Evolutionary conservation across 257 asterid species (phyloP), one percentile per base, ranked within the genome.

Genomic region (Verbena officinalis): DNA sequence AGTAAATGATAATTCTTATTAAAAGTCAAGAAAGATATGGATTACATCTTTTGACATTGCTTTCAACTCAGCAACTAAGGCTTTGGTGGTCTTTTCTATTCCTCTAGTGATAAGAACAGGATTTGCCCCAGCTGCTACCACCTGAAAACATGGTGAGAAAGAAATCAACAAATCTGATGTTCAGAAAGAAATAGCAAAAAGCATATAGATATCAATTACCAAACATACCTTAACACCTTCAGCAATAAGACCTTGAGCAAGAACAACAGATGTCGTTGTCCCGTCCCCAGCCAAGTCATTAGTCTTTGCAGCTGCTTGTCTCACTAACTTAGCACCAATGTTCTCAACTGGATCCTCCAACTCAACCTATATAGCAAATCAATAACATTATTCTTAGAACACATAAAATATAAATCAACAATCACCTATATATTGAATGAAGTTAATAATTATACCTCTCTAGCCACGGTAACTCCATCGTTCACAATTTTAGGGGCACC

Each of bases 221-320:
- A 42, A 24, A n/a, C 61, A 63, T 55, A 85, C 97, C 96, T 94
- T 90, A 50, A 94, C 97, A 83, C 99, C 99, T 79, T 94, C 99
- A 38, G 96, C 84, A 64, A 94, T 86, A 46, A 94, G 90, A 49
- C 99, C 99, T 70, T 94, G 99, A 22, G 96, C 99, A 69, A 90
- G 96, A 73, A 94, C 99, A 49, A 94, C 97, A 50, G 99, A 90
- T 57, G 99, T 94, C 15, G 99, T 94, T 17, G 96, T 88, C 38
- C 99, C 99, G 80, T 94, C 99, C 17, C 97, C 99, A 67, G 99
- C 99, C 73, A 94, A 75, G 79, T 94, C 99, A 65, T 94, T 94
- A 66, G 99, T 94, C 81, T 90, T 94, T 15, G 99, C 89, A 64
- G 97, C 99, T 16, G 99, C 96, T 75, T 94, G 99, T 66, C 99